Evolutionary conservation across 805 yeast genomes (phyloP), one percentile per base, ranked within the genome.

Genomic region (Ogataea saltuana): DNA sequence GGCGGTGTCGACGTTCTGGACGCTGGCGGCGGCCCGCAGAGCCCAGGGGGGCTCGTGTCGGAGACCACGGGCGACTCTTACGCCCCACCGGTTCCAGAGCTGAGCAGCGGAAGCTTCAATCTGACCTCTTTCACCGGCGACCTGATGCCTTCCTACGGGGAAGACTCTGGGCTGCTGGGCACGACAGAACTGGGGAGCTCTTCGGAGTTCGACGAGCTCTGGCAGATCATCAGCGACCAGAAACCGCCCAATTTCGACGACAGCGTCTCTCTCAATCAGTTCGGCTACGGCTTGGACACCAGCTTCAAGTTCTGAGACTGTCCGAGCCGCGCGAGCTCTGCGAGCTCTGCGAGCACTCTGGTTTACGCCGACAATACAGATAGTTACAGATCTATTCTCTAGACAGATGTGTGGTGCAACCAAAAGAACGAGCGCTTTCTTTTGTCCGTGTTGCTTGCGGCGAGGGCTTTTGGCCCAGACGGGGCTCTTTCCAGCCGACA

Each of bases 171-270:
- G 37, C 11, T 17, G n/a, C n/a, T 17, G 29, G 39, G 18, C 7
- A 7, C 16, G 30, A 27, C n/a, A 13, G 16, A 6, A n/a, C 16
- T 12, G n/a, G 30, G n/a, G 16, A 27, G n/a, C 8, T 20, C 31
- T 13, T 10, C 25, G 4, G 38, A 39, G 31, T 33, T 23, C 15
- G 51, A 51, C 19, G 52, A 53, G 19, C 35, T 53, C n/a, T 53
- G 57, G 56, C 47, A 45, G 23, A 39, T 53, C 12, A 53, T 51
- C 31, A 48, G 49, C 20, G 56, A 51, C 38, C 54, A 52, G 15
- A 41, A 42, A 20, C 46, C 54, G n/a, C 9, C 46, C 1, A 16
- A 26, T 8, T 39, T 46, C 21, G 51, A 45, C 19, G 48, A 39
- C 3, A 37, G 15, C 16, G 12, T 38, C 13, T 22, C 40, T 6